These are phyloP conservation scores for Ilex aquifolium DNA, from an alignment of 257 asterid genomes.

Conservation along the genomic window DNA sequence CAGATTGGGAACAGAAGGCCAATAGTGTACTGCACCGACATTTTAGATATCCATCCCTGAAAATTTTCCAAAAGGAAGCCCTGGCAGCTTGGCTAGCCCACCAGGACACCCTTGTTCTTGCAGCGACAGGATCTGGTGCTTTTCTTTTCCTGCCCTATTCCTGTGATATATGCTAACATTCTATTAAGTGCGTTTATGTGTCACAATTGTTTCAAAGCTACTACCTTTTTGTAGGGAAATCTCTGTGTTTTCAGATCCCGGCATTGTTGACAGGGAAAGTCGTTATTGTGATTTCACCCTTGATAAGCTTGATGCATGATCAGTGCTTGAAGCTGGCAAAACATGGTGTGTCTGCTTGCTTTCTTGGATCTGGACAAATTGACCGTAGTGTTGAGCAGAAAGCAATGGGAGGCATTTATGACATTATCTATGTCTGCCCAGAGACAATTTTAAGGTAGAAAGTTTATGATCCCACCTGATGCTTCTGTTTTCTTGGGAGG, in stretches of 20 bases:
- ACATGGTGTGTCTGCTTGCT: conserved; percentile 75
- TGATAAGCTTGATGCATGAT: conserved; percentile 87
- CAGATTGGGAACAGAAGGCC: conserved; percentile 49
- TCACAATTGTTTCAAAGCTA: conserved; percentile 7
- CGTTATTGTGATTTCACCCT: conserved; percentile 72
- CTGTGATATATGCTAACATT: conserved; percentile 2
- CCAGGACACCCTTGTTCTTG: conserved; percentile 63
- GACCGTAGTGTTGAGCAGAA: conserved; percentile 63
- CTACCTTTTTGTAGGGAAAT: conserved; percentile 51
- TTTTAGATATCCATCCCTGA: conserved; percentile 58
- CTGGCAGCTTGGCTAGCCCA: conserved; percentile 56
- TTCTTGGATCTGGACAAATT: conserved; percentile 84
- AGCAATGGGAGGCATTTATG: conserved; percentile 63
- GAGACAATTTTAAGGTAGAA: conserved; percentile 68
- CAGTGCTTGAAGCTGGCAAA: conserved; percentile 72
- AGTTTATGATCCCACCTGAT: neutral
- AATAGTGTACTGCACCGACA: conserved; percentile 29
- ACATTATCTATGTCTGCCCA: conserved; percentile 70
- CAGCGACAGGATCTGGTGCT: conserved; percentile 84
- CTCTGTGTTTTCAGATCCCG: conserved; percentile 71
- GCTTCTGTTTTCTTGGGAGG: conserved; percentile 8
- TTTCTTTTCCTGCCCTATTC: conserved; percentile 7
- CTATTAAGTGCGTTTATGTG: conserved; percentile 7
- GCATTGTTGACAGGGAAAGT: conserved; percentile 70
- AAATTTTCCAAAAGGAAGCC: conserved; percentile 63